Evolutionary conservation across 1,284 basidiomycete genomes (phyloP), one percentile per base, ranked within the genome.

Genomic region (Papiliotrema fonsecae): DNA sequence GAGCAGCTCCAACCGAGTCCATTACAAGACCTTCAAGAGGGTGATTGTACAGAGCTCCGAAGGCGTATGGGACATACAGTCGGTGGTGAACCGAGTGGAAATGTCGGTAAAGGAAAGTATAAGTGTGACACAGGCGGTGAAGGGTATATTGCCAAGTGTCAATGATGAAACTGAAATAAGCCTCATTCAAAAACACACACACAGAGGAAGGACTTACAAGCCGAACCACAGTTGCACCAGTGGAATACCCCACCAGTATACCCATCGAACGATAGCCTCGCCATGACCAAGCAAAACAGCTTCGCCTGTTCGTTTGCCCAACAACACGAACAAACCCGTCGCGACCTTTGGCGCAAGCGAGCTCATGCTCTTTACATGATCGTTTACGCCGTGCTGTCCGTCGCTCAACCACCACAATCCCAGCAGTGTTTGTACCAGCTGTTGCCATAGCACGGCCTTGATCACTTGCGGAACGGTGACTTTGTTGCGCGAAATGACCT

Each of bases 121-220:
- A 92, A 63, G 81, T 77, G 77, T 98, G 94, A 84, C 97, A 90
- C 35, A 78, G 75, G 41, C 96, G 88, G 71, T 99, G 94, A 34
- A 91, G 79, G 75, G 90, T 90, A 75, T 98, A 99, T 75, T 99
- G 92, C 92, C 92, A 97, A 28, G 93, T 92, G 75, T 99, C 94
- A 66, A 98, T 87, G 54, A 94, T 72, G 71, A 96, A 88, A 77
- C 92, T 97, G 57, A 42, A n/a, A 19, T 13, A 32, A 25, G 19
- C 11, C 13, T 1, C 24, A 0, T 14, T 34, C 45, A 26, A 38
- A 45, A 18, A 46, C 11, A 19, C 26, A 35, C 5, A 27, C 30
- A 19, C 14, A 43, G 27, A 19, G 38, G 31, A 32, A 21, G 42
- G 21, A 82, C 91, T 74, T 67, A 94, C 92, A 93, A 87, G 24